Percentiles rank a stretch among this genome's conserved stretches.
Conservation (phyloP, 2,329 filamentous ascomycete genomes). For the Falciphora oryzae region DNA sequence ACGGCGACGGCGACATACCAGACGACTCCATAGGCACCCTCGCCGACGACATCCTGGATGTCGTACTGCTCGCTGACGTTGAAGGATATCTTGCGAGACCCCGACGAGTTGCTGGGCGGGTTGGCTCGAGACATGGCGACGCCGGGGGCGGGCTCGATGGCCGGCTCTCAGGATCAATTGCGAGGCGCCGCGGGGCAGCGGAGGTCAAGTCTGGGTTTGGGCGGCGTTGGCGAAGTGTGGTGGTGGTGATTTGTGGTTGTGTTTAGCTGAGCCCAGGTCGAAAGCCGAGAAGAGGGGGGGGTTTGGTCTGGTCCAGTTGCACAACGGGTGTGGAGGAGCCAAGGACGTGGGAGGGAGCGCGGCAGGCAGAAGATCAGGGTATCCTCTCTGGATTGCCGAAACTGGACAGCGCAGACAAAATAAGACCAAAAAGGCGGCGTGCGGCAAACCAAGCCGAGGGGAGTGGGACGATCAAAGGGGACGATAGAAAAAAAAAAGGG, state of each 20-base stretch:
- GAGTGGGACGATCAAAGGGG: slow-evolving; percentile 1
- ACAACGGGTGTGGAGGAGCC: slow-evolving; percentile 9
- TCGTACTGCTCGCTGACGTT: slow-evolving; percentile 99
- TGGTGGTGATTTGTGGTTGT: slow-evolving; percentile 1
- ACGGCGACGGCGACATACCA: slow-evolving; percentile 60
- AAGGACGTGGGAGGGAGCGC: slow-evolving; percentile 5
- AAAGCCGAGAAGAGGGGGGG: too few species aligned
- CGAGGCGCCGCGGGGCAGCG: slow-evolving; percentile 2
- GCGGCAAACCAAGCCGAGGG: too few species aligned
- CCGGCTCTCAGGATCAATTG: slow-evolving; percentile 2
- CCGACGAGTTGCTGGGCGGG: slow-evolving; percentile 47
- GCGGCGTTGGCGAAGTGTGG: neutral
- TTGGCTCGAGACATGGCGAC: slow-evolving; percentile 50
- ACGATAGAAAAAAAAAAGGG: too few species aligned
- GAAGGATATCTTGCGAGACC: slow-evolving; percentile 94
- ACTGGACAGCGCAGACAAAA: too few species aligned
- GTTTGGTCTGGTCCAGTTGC: too few species aligned
- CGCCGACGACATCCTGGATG: slow-evolving; percentile 98
- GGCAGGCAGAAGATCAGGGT: neutral
- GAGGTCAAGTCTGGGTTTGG: neutral
- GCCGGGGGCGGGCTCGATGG: slow-evolving; percentile 5
- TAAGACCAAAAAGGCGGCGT: too few species aligned
- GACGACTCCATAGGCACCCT: slow-evolving; percentile 96
- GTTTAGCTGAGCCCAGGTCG: too few species aligned
- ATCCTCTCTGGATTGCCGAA: too few species aligned